Evolutionary conservation across 352 stramenopile species (phyloP).

Genomic region (Phytophthora cryptogea): DNA sequence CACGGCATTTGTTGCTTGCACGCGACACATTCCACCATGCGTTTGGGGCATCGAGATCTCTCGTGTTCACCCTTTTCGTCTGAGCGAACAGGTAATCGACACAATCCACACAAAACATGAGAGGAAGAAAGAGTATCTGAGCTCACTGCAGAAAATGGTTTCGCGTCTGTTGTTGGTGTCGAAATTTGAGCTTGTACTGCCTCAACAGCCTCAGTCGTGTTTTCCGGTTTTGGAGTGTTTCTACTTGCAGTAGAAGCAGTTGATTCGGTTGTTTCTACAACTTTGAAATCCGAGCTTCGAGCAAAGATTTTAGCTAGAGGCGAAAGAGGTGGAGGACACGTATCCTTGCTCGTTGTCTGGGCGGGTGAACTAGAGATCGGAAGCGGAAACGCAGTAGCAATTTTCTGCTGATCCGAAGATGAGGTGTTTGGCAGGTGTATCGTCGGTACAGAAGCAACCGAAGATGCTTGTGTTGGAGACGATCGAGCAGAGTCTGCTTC

Average conservation of each 20-base stretch:
- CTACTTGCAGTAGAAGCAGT: neutral
- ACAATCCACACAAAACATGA: constrained; percentile 50
- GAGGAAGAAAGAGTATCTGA: constrained; percentile 7
- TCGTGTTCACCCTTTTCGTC: constrained; percentile 63
- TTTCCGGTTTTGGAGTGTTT: neutral
- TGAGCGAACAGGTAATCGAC: constrained; percentile 52
- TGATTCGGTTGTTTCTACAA: neutral
- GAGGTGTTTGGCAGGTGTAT: neutral
- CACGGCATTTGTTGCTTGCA: constrained; percentile 51
- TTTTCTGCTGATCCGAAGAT: neutral
- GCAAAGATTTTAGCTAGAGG: constrained; percentile 36
- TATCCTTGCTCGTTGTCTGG: constrained; percentile 2
- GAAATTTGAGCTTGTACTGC: neutral
- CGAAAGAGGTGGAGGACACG: constrained; percentile 10
- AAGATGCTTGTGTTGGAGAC: neutral
- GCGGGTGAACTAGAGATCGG: neutral
- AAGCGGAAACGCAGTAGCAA: neutral
- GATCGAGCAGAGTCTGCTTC: constrained; percentile 2
- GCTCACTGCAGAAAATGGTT: neutral
- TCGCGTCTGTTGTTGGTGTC: neutral
- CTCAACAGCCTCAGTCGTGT: neutral
- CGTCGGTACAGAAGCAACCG: neutral
- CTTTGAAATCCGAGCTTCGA: neutral
- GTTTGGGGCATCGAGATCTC: constrained; percentile 56
- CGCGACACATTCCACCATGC: constrained; percentile 42